These are phyloP conservation scores for Urostyla sp. DNA, from an alignment of 73 alveolate species.

Conservation along the genomic window DNA sequence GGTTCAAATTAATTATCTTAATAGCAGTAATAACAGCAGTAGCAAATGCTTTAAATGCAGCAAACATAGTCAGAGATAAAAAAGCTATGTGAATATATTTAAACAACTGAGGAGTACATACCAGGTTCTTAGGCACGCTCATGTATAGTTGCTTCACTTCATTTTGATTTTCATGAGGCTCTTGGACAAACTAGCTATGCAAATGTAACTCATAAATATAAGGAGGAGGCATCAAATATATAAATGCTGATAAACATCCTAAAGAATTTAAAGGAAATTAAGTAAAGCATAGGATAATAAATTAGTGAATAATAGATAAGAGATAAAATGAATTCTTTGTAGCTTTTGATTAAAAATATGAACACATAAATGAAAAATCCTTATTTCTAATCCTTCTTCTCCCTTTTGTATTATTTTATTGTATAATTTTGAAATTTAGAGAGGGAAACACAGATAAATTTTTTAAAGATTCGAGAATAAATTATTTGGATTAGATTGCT, in stretches of 20 bases:
- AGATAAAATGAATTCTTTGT: background rate
- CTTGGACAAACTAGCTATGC: conserved; percentile 11
- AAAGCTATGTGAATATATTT: background rate
- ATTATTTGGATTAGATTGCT: conserved; percentile 25
- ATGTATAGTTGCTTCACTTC: conserved; percentile 30
- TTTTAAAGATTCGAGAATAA: background rate
- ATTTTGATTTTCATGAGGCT: conserved; percentile 34
- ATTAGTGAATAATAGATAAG: conserved; percentile 4
- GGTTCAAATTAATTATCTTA: background rate
- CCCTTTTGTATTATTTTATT: background rate
- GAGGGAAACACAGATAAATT: background rate
- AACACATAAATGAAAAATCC: conserved; percentile 38
- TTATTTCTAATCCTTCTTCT: conserved; percentile 18
- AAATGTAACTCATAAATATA: conserved; percentile 6
- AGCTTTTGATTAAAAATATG: conserved; percentile 6
- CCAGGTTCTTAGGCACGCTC: conserved; percentile 14
- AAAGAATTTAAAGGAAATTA: conserved; percentile 11
- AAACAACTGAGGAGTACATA: conserved; percentile 5
- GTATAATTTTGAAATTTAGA: background rate
- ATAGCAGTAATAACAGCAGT: background rate
- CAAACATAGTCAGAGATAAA: background rate
- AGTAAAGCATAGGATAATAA: background rate
- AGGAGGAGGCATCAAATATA: conserved; percentile 38
- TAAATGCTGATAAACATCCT: conserved; percentile 2
- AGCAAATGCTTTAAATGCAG: background rate